Percentiles rank a stretch among this genome's conserved stretches.
Evolutionary conservation across 106 monocot species (phyloP).

Genomic region (Allium sativum): DNA sequence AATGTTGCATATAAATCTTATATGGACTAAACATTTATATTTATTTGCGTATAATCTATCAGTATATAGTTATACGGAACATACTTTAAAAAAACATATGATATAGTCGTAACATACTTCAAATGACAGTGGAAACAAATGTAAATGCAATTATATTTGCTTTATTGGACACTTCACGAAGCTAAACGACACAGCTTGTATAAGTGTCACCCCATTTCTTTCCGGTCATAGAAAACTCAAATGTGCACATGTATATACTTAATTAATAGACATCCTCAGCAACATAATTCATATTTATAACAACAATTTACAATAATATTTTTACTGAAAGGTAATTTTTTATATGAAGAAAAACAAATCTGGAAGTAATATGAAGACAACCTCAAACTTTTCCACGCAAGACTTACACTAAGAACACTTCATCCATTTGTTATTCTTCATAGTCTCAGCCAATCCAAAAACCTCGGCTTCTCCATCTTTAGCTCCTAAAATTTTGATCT

Average conservation of each 20-base stretch:
- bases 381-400: slow-evolving; percentile 50
- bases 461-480: slow-evolving; percentile 36
- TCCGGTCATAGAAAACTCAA: slow-evolving; percentile 4
- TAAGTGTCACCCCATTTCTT: too few relatives aligned
- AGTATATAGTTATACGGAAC: too few relatives aligned
- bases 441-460: slow-evolving; percentile 31
- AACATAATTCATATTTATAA: neutral
- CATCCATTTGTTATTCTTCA: slow-evolving; percentile 35
- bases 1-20: too few relatives aligned
- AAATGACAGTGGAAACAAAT: too few relatives aligned
- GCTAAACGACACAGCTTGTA: too few relatives aligned
- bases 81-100: too few relatives aligned
- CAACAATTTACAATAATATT: neutral
- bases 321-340: neutral
- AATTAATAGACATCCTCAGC: too few relatives aligned
- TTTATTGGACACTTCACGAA: too few relatives aligned
- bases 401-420: slow-evolving; percentile 52
- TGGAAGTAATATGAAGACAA: slow-evolving; percentile 51
- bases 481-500: slow-evolving; percentile 9
- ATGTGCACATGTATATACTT: slow-evolving; percentile 9
- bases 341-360: slow-evolving; percentile 12
- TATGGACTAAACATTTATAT: too few relatives aligned
- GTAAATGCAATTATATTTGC: too few relatives aligned
- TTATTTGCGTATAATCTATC: too few relatives aligned
- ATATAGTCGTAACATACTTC: too few relatives aligned